phyloP scores from a whole-genome alignment of 1,284 basidiomycete species.

The Anthracocystis setariae region DNA sequence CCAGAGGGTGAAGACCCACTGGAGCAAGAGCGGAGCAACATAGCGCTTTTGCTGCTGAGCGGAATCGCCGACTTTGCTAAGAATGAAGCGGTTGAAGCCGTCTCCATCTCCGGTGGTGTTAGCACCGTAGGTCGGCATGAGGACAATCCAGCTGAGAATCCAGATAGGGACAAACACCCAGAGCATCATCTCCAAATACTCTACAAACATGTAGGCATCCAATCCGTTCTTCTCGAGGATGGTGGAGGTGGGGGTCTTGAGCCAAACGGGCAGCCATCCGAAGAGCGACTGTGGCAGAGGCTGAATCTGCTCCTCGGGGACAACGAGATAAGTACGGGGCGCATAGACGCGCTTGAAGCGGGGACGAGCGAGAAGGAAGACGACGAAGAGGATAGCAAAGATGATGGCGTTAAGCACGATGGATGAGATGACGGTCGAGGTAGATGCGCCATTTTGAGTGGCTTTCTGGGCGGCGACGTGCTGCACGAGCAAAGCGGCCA shows the following conservation, averaged over 20 bases:
- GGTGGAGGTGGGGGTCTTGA: slow-evolving; percentile 62
- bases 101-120: slow-evolving; percentile 69
- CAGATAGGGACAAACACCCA: slow-evolving; percentile 81
- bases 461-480: slow-evolving; percentile 32
- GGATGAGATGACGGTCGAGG: slow-evolving; percentile 64
- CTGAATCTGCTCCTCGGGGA: slow-evolving; percentile 63
- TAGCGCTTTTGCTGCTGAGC: slow-evolving; percentile 57
- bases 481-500: slow-evolving; percentile 28
- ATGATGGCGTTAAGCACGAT: slow-evolving; percentile 65
- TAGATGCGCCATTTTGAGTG: slow-evolving; percentile 41
- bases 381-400: slow-evolving; percentile 59
- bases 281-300: slow-evolving; percentile 67
- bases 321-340: slow-evolving; percentile 66
- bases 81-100: slow-evolving; percentile 80
- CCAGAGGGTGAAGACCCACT: slow-evolving; percentile 72
- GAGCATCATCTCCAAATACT: slow-evolving; percentile 82
- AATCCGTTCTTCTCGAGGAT: slow-evolving; percentile 77
- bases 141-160: slow-evolving; percentile 69
- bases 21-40: slow-evolving; percentile 57
- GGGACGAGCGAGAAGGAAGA: slow-evolving; percentile 68
- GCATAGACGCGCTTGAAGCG: slow-evolving; percentile 68
- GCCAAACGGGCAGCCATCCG: slow-evolving; percentile 68
- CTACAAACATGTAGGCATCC: slow-evolving; percentile 93
- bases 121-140: slow-evolving; percentile 73
- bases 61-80: slow-evolving; percentile 74